These are phyloP conservation scores for Durotheca rogersii DNA, from an alignment of 495 filamentous ascomycete species.

Conservation along the genomic window DNA sequence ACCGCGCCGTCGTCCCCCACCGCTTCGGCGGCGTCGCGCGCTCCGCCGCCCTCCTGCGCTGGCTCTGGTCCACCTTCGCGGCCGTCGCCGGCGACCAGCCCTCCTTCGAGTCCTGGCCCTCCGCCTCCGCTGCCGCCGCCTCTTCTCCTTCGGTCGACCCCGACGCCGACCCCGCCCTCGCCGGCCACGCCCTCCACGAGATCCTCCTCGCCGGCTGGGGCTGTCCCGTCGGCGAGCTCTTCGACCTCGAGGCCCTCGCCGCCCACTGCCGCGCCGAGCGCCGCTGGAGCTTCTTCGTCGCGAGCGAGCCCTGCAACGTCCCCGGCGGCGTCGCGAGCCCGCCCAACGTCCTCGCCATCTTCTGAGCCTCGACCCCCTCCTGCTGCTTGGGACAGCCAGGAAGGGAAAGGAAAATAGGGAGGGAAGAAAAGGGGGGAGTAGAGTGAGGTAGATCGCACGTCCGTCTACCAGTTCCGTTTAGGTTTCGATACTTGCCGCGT, in stretches of 20 bases:
- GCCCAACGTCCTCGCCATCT: constrained; percentile 48
- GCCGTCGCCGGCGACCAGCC: constrained; percentile 57
- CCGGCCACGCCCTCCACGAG: constrained; percentile 41
- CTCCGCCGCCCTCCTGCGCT: constrained; percentile 43
- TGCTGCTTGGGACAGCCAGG: too few species aligned
- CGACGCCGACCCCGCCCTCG: background rate
- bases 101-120: constrained; percentile 49
- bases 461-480: too few species aligned
- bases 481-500: too few species aligned
- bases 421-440: too few species aligned
- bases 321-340: constrained; percentile 51
- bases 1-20: constrained; percentile 38
- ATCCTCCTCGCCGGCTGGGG: constrained; percentile 52
- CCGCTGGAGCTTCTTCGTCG: constrained; percentile 50
- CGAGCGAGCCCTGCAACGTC: constrained; percentile 51
- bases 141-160: background rate
- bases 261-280: constrained; percentile 33
- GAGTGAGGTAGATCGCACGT: too few species aligned
- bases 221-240: constrained; percentile 52
- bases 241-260: constrained; percentile 48
- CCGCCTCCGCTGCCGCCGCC: constrained; percentile 3
- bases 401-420: too few species aligned
- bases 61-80: constrained; percentile 49
- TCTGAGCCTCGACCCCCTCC: constrained; percentile 28
- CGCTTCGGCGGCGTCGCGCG: constrained; percentile 54